Evolutionary conservation across 2,329 filamentous ascomycete species (phyloP).

Genomic region (Ophiostoma montium): DNA sequence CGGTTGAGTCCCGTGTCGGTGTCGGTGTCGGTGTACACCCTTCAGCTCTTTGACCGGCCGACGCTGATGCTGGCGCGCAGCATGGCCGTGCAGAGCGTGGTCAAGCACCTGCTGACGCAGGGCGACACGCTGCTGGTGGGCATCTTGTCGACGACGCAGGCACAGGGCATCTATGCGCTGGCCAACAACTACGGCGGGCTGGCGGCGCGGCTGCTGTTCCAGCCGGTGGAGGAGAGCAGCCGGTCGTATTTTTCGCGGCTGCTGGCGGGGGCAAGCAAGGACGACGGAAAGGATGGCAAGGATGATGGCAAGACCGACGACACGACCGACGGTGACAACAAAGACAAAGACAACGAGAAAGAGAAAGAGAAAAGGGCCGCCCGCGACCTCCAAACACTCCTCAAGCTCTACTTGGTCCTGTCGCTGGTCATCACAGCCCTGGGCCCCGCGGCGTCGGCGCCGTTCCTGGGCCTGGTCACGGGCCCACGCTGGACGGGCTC

Average conservation of each 20-base stretch:
- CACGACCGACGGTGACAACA: background rate
- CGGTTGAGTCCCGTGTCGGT: conserved; percentile 17
- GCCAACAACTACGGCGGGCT: conserved; percentile 92
- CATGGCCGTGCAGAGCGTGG: conserved; percentile 71
- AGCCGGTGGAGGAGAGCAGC: conserved; percentile 88
- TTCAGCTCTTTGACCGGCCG: conserved; percentile 51
- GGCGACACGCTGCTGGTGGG: conserved; percentile 85
- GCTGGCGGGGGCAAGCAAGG: conserved; percentile 27
- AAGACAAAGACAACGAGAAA: background rate
- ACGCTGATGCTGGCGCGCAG: conserved; percentile 64
- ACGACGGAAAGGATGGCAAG: too few relatives aligned
- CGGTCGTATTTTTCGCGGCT: conserved; percentile 80
- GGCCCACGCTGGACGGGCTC: conserved; percentile 62
- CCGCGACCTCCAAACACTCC: conserved; percentile 45
- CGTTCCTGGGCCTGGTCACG: conserved; percentile 60
- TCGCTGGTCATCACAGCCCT: conserved; percentile 54
- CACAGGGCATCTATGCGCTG: conserved; percentile 84
- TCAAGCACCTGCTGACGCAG: conserved; percentile 90
- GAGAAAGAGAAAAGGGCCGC: conserved; percentile 20
- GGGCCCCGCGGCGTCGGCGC: conserved; percentile 61
- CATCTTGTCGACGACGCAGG: conserved; percentile 56
- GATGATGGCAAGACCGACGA: too few relatives aligned
- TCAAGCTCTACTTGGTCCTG: conserved; percentile 62
- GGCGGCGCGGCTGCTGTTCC: conserved; percentile 76
- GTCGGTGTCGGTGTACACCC: conserved; percentile 34